Percentiles rank a stretch among this genome's conserved stretches.
Conservation (phyloP, 75 land plant genomes). For the Pinus taeda region DNA sequence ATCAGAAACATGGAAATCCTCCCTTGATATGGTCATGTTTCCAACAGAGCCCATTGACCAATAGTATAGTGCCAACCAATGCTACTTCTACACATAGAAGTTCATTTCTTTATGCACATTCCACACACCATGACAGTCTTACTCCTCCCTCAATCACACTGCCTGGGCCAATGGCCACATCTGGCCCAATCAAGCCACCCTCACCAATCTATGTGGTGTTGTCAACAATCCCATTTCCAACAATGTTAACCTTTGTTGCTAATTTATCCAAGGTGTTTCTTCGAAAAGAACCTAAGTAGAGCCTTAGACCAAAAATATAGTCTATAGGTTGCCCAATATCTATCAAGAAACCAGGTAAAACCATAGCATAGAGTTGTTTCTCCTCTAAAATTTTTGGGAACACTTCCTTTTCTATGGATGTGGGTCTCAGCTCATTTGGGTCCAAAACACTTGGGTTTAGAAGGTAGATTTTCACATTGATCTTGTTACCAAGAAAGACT, state of each 20-base stretch:
- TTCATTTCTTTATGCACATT: conserved; percentile 80
- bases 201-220: conserved; percentile 75
- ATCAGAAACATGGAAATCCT: conserved; percentile 86
- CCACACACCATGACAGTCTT: conserved; percentile 60
- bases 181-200: conserved; percentile 91
- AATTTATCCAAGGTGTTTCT: conserved; percentile 55
- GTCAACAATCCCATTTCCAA: conserved; percentile 82
- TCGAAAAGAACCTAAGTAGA: conserved; percentile 69
- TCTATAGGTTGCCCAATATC: not conserved
- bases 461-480: no score
- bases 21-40: conserved; percentile 88
- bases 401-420: no score
- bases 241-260: conserved; percentile 48
- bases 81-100: conserved; percentile 87
- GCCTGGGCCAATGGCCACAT: conserved; percentile 87
- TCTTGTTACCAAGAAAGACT: no score
- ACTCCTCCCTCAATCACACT: conserved; percentile 88
- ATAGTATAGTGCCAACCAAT: conserved; percentile 95
- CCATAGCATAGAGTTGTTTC: conserved; percentile 71
- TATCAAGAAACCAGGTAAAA: conserved; percentile 31
- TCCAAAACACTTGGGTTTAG: no score
- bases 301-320: conserved; percentile 80
- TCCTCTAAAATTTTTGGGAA: conserved; percentile 13
- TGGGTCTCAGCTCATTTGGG: no score
- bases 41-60: conserved; percentile 87